Percentiles rank a stretch among this genome's conserved stretches.
phyloP scores from a whole-genome alignment of 768 basidiomycete species.

The Leccinum disarticulatum region DNA sequence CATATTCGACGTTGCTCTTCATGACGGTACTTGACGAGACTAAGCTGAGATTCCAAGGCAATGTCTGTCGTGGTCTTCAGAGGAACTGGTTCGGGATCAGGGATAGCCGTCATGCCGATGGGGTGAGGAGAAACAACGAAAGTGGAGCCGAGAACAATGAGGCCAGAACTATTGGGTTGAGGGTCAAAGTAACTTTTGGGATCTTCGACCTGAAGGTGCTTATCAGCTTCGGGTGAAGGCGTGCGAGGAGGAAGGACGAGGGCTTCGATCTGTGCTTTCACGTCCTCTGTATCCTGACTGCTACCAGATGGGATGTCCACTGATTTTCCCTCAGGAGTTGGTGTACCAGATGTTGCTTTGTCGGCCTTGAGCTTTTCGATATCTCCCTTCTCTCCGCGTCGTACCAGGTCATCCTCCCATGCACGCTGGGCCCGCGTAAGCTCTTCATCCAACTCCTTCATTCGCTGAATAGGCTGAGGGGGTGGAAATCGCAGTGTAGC shows the following conservation, averaged over 20 bases:
- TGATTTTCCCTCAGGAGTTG: constrained; percentile 29
- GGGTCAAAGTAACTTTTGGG: constrained; percentile 46
- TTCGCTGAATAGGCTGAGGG: constrained; percentile 81
- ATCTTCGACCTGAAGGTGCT: constrained; percentile 30
- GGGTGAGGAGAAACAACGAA: constrained; percentile 35
- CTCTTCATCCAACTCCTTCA: constrained; percentile 85
- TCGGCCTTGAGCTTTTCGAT: constrained; percentile 15
- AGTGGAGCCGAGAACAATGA: constrained; percentile 30
- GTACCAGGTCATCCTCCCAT: constrained; percentile 87
- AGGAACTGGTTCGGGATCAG: constrained; percentile 40
- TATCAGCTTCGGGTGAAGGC: constrained; percentile 36
- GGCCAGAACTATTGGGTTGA: constrained; percentile 30
- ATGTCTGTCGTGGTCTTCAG: constrained; percentile 72
- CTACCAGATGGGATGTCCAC: constrained; percentile 5
- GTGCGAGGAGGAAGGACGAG: constrained; percentile 40
- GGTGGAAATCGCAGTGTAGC: constrained; percentile 91
- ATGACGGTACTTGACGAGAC: constrained; percentile 72
- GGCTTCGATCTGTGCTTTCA: constrained; percentile 68
- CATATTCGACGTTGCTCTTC: constrained; percentile 88
- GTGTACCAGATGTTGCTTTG: constrained; percentile 27
- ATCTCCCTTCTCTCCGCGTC: constrained; percentile 64
- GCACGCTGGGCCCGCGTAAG: constrained; percentile 66
- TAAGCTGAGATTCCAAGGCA: constrained; percentile 67
- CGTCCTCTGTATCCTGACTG: constrained; percentile 43
- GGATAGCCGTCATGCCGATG: constrained; percentile 24